These are phyloP conservation scores for Nicotiana tabacum DNA, from an alignment of 257 asterid genomes.

Conservation along the genomic window DNA sequence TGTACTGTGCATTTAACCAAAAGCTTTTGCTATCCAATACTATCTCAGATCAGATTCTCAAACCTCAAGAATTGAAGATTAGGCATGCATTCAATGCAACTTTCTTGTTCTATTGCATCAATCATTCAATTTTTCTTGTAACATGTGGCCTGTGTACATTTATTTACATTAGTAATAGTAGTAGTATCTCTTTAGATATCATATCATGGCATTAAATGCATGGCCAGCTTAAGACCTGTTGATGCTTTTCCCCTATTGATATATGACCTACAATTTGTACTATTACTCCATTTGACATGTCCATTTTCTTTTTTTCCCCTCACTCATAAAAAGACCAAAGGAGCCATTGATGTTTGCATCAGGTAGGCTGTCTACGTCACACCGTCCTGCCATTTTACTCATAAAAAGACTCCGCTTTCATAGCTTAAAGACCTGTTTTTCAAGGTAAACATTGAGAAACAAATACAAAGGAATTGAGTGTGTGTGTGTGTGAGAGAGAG, in stretches of 20 bases:
- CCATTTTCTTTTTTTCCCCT: neutral
- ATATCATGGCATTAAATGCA: constrained; percentile 39
- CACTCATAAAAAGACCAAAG: neutral
- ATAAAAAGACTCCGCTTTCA: neutral
- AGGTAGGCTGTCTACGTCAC: no score
- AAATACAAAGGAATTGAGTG: constrained; percentile 8
- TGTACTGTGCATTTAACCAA: neutral
- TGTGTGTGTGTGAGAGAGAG: neutral
- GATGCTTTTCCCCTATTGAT: constrained; percentile 12
- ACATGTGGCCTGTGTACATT: constrained; percentile 2
- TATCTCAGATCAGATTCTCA: neutral
- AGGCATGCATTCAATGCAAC: constrained; percentile 4
- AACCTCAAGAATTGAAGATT: neutral
- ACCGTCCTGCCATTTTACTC: neutral
- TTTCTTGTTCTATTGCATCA: neutral
- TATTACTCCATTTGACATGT: neutral
- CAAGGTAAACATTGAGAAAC: neutral
- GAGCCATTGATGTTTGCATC: no score
- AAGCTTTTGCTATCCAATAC: neutral
- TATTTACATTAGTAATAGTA: neutral
- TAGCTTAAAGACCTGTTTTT: neutral
- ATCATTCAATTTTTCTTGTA: neutral
- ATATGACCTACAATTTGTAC: neutral
- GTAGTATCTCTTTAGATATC: constrained; percentile 9
- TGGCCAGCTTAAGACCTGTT: constrained; percentile 39